A percentile compares a stretch with the other conserved stretches of the same genome.
phyloP scores from a whole-genome alignment of 768 basidiomycete species.

The Suillus clintonianus region DNA sequence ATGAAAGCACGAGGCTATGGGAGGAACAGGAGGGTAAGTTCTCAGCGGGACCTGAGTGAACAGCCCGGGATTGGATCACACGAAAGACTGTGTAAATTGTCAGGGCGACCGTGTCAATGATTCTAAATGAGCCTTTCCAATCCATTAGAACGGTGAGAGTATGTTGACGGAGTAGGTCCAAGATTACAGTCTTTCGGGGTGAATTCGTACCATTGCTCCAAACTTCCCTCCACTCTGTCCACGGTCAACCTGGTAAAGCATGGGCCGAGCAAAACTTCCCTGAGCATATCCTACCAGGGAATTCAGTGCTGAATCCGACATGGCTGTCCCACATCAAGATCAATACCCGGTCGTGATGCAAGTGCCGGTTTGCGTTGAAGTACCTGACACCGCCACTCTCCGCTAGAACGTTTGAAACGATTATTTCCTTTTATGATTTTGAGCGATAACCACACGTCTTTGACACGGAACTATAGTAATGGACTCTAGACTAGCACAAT shows the following conservation, averaged over 20 bases:
- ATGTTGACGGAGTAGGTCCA: slow-evolving; percentile 4
- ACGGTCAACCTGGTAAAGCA: not conserved
- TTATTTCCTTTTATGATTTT: slow-evolving; percentile 5
- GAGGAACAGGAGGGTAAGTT: slow-evolving; percentile 10
- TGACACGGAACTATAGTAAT: slow-evolving; percentile 34
- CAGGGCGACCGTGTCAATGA: slow-evolving; percentile 30
- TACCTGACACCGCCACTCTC: not conserved
- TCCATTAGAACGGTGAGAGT: slow-evolving; percentile 9
- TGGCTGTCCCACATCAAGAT: not conserved
- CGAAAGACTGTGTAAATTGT: slow-evolving; percentile 25
- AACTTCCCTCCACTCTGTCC: not conserved
- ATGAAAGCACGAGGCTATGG: slow-evolving; percentile 18
- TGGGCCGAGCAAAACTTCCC: not conserved
- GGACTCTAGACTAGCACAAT: slow-evolving; percentile 67
- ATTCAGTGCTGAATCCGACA: not conserved
- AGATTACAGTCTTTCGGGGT: not conserved
- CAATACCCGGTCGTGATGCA: not conserved
- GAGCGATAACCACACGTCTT: not conserved
- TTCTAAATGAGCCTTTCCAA: not conserved
- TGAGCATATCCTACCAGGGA: not conserved
- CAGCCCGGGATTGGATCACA: slow-evolving; percentile 17
- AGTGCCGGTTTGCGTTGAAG: not conserved
- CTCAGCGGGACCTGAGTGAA: slow-evolving; percentile 17
- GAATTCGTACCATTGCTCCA: not conserved
- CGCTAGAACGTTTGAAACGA: not conserved